A percentile compares a stretch with the other conserved stretches of the same genome.
Evolutionary conservation across 1,284 basidiomycete genomes (phyloP).

Genomic region (Ceratobasidium sp.): DNA sequence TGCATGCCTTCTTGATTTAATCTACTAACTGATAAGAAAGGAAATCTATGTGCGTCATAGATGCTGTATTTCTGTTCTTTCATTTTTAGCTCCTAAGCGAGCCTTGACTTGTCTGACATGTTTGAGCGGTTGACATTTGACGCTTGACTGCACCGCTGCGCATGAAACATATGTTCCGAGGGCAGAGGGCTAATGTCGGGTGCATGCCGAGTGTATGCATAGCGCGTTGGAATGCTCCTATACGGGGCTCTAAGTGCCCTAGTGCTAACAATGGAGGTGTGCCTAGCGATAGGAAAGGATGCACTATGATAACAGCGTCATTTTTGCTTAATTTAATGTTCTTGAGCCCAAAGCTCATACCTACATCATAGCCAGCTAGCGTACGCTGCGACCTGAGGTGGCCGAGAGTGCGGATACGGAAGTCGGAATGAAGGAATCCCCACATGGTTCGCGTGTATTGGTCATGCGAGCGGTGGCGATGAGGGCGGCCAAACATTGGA

Average conservation of each 20-base stretch:
- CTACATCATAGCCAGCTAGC: slow-evolving; percentile 1
- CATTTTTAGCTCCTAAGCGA: no score
- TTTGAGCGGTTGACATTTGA: no score
- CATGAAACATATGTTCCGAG: not conserved
- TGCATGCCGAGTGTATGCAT: no score
- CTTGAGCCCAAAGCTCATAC: slow-evolving; percentile 14
- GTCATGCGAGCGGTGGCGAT: slow-evolving; percentile 9
- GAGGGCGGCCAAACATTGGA: slow-evolving; percentile 5
- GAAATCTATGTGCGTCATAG: no score
- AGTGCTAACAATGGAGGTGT: not conserved
- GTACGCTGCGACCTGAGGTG: not conserved
- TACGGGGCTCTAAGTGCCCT: not conserved
- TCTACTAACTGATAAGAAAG: no score
- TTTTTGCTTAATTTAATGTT: slow-evolving; percentile 16
- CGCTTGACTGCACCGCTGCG: not conserved
- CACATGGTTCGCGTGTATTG: slow-evolving; percentile 23
- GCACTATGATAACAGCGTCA: not conserved
- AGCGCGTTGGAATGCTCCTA: no score
- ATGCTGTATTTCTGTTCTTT: no score
- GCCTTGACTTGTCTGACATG: no score
- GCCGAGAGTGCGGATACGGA: slow-evolving; percentile 4
- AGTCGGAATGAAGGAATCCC: slow-evolving; percentile 16
- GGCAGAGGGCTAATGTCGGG: not conserved
- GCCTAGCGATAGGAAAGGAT: not conserved
- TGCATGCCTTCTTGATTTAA: no score